These are phyloP conservation scores for Coprinopsis sp. DNA, from an alignment of 768 basidiomycete genomes.

Conservation along the genomic window DNA sequence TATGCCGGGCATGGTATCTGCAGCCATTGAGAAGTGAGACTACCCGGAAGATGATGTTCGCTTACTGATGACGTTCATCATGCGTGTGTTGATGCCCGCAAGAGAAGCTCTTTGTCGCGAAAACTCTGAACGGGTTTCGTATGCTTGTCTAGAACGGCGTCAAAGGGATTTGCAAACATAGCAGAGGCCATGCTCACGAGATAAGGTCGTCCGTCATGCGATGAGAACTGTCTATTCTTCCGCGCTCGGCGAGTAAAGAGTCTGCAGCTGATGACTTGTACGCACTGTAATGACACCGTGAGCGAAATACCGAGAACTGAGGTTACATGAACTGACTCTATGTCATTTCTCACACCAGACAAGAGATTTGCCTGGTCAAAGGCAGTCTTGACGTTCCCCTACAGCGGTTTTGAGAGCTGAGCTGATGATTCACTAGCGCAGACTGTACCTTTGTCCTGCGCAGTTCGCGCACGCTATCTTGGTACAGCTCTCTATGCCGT, in stretches of 20 bases:
- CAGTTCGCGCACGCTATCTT: slow-evolving; percentile 84
- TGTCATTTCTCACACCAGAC: slow-evolving; percentile 90
- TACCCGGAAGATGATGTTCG: slow-evolving; percentile 8
- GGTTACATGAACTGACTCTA: slow-evolving; percentile 53
- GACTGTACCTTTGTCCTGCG: slow-evolving; percentile 70
- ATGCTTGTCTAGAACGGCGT: slow-evolving; percentile 71
- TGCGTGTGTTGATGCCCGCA: slow-evolving; percentile 75
- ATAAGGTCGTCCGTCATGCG: slow-evolving; percentile 91
- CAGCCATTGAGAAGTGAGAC: slow-evolving; percentile 4
- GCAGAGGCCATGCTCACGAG: slow-evolving; percentile 41
- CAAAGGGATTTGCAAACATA: slow-evolving; percentile 6
- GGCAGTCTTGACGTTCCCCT: slow-evolving; percentile 76
- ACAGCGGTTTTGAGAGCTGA: neutral
- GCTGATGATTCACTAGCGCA: neutral
- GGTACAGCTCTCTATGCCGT: slow-evolving; percentile 83
- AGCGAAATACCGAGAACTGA: too few species aligned
- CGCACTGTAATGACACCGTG: slow-evolving; percentile 60
- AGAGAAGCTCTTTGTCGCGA: slow-evolving; percentile 72
- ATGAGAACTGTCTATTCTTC: slow-evolving; percentile 88
- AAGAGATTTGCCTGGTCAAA: slow-evolving; percentile 85
- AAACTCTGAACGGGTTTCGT: slow-evolving; percentile 94
- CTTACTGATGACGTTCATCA: slow-evolving; percentile 79
- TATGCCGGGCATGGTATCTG: slow-evolving; percentile 91
- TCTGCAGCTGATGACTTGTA: slow-evolving; percentile 90
- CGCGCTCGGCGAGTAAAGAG: slow-evolving; percentile 80